Percentiles rank a stretch among this genome's conserved stretches.
Conservation (phyloP, 352 stramenopile genomes). For the Pythium phragmitis region DNA sequence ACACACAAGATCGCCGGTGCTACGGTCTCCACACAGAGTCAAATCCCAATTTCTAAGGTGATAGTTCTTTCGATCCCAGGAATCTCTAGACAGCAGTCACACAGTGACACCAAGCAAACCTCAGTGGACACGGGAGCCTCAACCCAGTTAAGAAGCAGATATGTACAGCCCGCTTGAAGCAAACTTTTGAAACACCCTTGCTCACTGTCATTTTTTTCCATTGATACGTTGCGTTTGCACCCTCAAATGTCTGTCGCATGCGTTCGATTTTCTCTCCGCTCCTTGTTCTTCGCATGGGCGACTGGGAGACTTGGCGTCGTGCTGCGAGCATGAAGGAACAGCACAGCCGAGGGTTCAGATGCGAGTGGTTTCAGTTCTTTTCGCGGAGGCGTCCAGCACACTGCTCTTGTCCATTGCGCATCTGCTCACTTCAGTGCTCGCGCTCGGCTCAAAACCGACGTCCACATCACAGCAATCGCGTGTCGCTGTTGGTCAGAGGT, state of each 20-base stretch:
- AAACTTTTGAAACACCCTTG: too few relatives aligned
- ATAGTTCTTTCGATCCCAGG: too few relatives aligned
- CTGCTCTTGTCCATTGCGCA: conserved; percentile 11
- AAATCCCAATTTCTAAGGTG: too few relatives aligned
- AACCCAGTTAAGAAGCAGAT: too few relatives aligned
- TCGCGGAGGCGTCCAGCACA: conserved; percentile 1
- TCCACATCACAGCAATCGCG: conserved; percentile 7
- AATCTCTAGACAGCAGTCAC: too few relatives aligned
- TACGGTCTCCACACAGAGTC: too few relatives aligned
- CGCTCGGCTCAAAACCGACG: background rate
- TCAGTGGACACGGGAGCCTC: too few relatives aligned
- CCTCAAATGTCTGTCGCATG: conserved; percentile 24
- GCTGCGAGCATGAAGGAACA: background rate
- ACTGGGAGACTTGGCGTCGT: background rate
- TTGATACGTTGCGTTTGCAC: conserved; percentile 6
- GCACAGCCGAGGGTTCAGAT: background rate
- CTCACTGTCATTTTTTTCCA: conserved; percentile 6
- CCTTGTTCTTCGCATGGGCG: background rate
- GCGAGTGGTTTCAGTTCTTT: background rate
- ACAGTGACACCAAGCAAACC: too few relatives aligned
- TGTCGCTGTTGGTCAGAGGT: background rate
- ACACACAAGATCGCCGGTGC: background rate
- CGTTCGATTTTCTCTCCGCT: conserved; percentile 14
- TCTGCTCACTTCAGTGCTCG: conserved; percentile 16
- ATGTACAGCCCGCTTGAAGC: too few relatives aligned